Evolutionary conservation across 192 early-diverging fungal species (phyloP).

Genomic region (Coemansia aciculifera): DNA sequence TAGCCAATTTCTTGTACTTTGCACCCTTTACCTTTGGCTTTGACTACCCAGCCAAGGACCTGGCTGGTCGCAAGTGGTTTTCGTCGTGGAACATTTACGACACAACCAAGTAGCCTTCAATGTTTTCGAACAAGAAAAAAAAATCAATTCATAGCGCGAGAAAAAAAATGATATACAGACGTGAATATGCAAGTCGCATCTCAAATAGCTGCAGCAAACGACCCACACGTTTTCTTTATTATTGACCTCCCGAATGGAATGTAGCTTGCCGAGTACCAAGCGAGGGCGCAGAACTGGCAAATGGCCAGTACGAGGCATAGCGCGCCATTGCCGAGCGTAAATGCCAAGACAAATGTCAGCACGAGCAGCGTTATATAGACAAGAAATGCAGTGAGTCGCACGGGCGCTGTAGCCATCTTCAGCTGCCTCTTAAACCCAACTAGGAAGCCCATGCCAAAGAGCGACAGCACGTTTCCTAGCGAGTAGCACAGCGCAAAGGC

Average conservation of each 20-base stretch:
- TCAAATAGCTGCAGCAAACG: conserved; percentile 48
- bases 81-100: conserved; percentile 76
- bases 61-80: conserved; percentile 68
- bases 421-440: conserved; percentile 85
- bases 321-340: conserved; percentile 62
- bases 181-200: neutral
- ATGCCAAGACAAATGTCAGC: conserved; percentile 72
- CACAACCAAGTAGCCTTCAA: neutral
- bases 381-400: conserved; percentile 72
- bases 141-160: neutral
- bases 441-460: conserved; percentile 86
- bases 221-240: conserved; percentile 60
- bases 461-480: conserved; percentile 83
- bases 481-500: conserved; percentile 91
- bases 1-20: conserved; percentile 73
- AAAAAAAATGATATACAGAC: conserved; percentile 3
- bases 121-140: no score
- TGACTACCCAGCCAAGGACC: conserved; percentile 61
- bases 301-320: conserved; percentile 81
- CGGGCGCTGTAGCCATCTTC: conserved; percentile 78
- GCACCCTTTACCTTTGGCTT: conserved; percentile 84
- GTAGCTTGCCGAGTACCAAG: conserved; percentile 87
- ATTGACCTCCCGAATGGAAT: conserved; percentile 85
- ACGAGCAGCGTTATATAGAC: conserved; percentile 71
- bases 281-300: conserved; percentile 85